These are phyloP conservation scores for Ophiocordyceps robertsii DNA, from an alignment of 2,329 filamentous ascomycete species.

Conservation along the genomic window DNA sequence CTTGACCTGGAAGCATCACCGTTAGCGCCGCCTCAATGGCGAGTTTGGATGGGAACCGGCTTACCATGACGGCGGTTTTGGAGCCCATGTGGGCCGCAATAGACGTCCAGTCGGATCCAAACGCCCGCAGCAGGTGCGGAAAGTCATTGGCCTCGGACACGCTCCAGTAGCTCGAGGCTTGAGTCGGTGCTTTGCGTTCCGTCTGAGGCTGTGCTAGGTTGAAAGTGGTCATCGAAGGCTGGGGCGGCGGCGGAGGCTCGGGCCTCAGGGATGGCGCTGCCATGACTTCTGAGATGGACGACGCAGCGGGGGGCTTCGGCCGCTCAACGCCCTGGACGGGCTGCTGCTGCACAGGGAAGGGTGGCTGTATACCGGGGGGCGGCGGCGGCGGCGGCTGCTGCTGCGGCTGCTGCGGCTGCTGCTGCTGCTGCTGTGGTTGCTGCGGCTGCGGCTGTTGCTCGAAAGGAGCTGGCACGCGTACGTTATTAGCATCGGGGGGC, in stretches of 20 bases:
- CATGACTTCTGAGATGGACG: slow-evolving; percentile 38
- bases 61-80: slow-evolving; percentile 77
- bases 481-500: slow-evolving; percentile 22
- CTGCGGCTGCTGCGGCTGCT: slow-evolving; percentile 16
- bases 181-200: slow-evolving; percentile 39
- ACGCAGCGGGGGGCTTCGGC: slow-evolving; percentile 17
- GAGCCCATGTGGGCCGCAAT: slow-evolving; percentile 72
- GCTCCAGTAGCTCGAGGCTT: slow-evolving; percentile 77
- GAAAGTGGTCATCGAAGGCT: slow-evolving; percentile 35
- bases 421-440: slow-evolving; percentile 15
- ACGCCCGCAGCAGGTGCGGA: slow-evolving; percentile 55
- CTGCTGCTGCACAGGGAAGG: slow-evolving; percentile 20
- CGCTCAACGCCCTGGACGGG: slow-evolving; percentile 17
- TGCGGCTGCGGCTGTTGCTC: slow-evolving; percentile 25
- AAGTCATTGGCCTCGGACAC: slow-evolving; percentile 72
- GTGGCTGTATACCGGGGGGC: slow-evolving; percentile 22
- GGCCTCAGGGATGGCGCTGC: slow-evolving; percentile 42
- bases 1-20: slow-evolving; percentile 37
- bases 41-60: slow-evolving; percentile 10
- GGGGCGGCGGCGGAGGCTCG: slow-evolving; percentile 33
- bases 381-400: slow-evolving; percentile 1
- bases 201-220: slow-evolving; percentile 30
- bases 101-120: slow-evolving; percentile 64
- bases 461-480: slow-evolving; percentile 27
- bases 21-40: slow-evolving; percentile 3